A percentile compares a stretch with the other conserved stretches of the same genome.
Conservation (phyloP, 768 basidiomycete genomes). For the Boletus insuetus region DNA sequence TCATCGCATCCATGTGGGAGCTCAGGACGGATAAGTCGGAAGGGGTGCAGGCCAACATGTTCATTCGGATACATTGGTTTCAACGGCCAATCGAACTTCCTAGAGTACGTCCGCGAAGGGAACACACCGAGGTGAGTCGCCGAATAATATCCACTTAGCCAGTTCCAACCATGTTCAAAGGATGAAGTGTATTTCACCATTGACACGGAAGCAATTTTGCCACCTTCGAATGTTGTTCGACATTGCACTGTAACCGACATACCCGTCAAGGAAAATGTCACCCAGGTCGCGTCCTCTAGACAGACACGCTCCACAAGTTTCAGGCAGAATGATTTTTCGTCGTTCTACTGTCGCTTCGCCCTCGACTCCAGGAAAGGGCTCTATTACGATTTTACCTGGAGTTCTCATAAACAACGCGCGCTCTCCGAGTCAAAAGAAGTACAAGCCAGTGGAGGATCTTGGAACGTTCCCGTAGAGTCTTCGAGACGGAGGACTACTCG, state of each 20-base stretch:
- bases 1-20: conserved; percentile 72
- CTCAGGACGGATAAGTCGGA: conserved; percentile 29
- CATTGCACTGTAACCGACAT: conserved; percentile 47
- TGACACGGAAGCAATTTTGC: conserved; percentile 43
- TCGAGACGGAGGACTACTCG: conserved; percentile 4
- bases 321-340: conserved; percentile 18
- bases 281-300: conserved; percentile 15
- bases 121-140: conserved; percentile 52
- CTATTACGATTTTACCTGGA: conserved; percentile 65
- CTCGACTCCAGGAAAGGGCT: conserved; percentile 57
- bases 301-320: conserved; percentile 9
- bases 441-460: conserved; percentile 39
- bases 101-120: conserved; percentile 54
- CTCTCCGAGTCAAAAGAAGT: conserved; percentile 28
- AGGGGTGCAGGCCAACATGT: conserved; percentile 41
- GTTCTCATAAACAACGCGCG: conserved; percentile 41
- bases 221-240: conserved; percentile 49
- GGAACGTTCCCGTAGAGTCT: conserved; percentile 42
- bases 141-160: neutral
- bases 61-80: conserved; percentile 74
- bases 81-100: conserved; percentile 64
- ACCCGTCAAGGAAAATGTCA: conserved; percentile 8
- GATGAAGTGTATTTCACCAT: conserved; percentile 76
- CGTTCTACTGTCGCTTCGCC: conserved; percentile 58
- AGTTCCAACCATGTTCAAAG: conserved; percentile 34